Evolutionary conservation across 2,329 filamentous ascomycete species (phyloP), one percentile per base, ranked within the genome.

Genomic region (Amauroascus niger): DNA sequence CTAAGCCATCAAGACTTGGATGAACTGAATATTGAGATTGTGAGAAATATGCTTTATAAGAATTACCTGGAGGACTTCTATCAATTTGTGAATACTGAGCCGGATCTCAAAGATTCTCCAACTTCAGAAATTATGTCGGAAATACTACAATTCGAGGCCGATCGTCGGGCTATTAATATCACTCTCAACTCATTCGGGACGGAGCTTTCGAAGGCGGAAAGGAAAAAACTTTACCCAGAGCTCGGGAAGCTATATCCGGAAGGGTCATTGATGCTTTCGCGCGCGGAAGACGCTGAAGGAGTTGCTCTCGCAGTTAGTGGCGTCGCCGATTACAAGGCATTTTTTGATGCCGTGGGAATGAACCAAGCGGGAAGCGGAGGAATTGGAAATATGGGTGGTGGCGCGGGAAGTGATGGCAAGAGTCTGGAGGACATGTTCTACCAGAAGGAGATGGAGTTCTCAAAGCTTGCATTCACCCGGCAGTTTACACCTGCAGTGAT

Each of bases 21-120:
- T 72, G 94, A 98, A 76, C 78, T 98, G 65, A 98, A 98, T 75
- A 98, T 98, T 64, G 93, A 98, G 74, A 98, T 98, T 70, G 87
- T 98, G 55, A 86, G 94, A 59, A 98, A 98, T 73, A 98, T 90
- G 0, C 78, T 98, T 33, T 98, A 97, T 79, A 98, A 98, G 80
- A 97, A 97, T 77, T 98, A 98, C 69, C 80, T 98, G 6, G 93
- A 98, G 69, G 93, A 97, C 69, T 98, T 98, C 71, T 82, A 97
- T 75, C 80, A 86, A 60, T 98, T 96, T 69, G 86, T 97, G 72
- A 95, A 91, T 73, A 86, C 84, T 8, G 81, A 95, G 65, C 77
- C 89, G 0, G 91, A 95, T 40, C 86, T 97, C 73, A 78, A 80
- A 35, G 87, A 88, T 35, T 94, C 90, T 6, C 89, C 93, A 0